A percentile compares a stretch with the other conserved stretches of the same genome.
These are phyloP conservation scores for Pichia scutulata DNA, from an alignment of 805 yeast species.

Conservation along the genomic window DNA sequence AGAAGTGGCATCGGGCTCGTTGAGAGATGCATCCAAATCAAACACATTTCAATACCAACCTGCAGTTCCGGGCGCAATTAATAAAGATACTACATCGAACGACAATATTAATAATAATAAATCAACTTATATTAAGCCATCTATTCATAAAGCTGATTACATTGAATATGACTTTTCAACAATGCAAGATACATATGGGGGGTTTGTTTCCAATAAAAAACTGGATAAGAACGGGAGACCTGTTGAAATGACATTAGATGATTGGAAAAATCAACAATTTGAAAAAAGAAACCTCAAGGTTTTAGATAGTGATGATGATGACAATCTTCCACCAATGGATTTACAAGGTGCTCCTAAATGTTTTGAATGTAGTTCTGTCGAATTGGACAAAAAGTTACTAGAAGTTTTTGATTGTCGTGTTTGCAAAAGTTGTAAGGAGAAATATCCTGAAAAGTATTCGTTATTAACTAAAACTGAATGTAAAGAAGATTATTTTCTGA, in stretches of 20 bases:
- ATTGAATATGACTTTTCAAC: constrained; percentile 84
- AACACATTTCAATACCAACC: constrained; percentile 1
- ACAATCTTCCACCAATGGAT: constrained; percentile 64
- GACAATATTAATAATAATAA: not conserved
- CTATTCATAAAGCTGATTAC: constrained; percentile 55
- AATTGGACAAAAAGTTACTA: constrained; percentile 65
- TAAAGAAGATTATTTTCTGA: constrained; percentile 80
- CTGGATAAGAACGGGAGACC: constrained; percentile 19
- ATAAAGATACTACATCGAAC: not conserved
- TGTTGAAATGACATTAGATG: constrained; percentile 38
- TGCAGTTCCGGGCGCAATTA: constrained; percentile 2
- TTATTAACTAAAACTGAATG: constrained; percentile 93
- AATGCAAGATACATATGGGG: constrained; percentile 86
- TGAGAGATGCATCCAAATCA: constrained; percentile 18
- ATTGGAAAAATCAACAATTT: constrained; percentile 48
- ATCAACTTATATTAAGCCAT: constrained; percentile 30
- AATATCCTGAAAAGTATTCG: constrained; percentile 80
- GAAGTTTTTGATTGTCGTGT: constrained; percentile 69
- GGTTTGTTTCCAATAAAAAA: constrained; percentile 50
- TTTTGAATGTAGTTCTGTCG: constrained; percentile 72
- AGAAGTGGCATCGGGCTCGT: constrained; percentile 10
- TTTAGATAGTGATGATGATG: constrained; percentile 22
- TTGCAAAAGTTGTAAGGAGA: constrained; percentile 69
- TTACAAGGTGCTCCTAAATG: constrained; percentile 73
- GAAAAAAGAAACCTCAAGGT: constrained; percentile 26